Conservation (phyloP, 495 filamentous ascomycete species). For the Trichoderma gamsii region DNA sequence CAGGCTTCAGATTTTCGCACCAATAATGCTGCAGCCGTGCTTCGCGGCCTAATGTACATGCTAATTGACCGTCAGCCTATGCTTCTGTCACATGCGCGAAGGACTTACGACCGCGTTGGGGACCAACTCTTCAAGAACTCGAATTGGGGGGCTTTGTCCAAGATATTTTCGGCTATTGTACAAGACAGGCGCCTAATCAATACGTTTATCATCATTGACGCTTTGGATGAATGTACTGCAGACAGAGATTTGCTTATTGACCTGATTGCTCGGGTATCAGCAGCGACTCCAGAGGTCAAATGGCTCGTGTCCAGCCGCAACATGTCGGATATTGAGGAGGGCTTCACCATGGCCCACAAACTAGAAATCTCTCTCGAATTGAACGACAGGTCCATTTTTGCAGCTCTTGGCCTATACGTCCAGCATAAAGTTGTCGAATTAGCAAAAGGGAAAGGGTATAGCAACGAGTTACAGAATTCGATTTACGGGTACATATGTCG, state of each 20-base stretch:
- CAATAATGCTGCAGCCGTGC: slow-evolving; percentile 35
- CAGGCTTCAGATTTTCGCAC: slow-evolving; percentile 30
- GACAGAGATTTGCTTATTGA: neutral
- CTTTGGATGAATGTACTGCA: slow-evolving; percentile 16
- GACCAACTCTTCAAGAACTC: slow-evolving; percentile 28
- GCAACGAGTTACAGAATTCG: neutral
- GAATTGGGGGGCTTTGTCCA: slow-evolving; percentile 28
- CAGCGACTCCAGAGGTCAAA: neutral
- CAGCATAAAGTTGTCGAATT: neutral
- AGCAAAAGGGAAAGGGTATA: neutral
- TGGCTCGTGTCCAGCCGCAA: slow-evolving; percentile 1
- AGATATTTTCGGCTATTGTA: slow-evolving; percentile 31
- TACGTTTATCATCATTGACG: slow-evolving; percentile 32
- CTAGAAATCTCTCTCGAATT: neutral
- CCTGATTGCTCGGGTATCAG: neutral
- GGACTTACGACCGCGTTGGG: slow-evolving; percentile 25
- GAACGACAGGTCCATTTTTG: neutral
- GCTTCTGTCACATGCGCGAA: slow-evolving; percentile 28
- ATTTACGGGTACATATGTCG: slow-evolving; percentile 17
- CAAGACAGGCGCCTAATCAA: slow-evolving; percentile 22
- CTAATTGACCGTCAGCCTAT: slow-evolving; percentile 29
- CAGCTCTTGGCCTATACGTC: neutral
- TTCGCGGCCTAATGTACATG: slow-evolving; percentile 38
- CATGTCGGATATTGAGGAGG: neutral
- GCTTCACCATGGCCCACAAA: neutral